phyloP scores from a whole-genome alignment of 2,329 filamentous ascomycete species.

The Diaporthe sp. region DNA sequence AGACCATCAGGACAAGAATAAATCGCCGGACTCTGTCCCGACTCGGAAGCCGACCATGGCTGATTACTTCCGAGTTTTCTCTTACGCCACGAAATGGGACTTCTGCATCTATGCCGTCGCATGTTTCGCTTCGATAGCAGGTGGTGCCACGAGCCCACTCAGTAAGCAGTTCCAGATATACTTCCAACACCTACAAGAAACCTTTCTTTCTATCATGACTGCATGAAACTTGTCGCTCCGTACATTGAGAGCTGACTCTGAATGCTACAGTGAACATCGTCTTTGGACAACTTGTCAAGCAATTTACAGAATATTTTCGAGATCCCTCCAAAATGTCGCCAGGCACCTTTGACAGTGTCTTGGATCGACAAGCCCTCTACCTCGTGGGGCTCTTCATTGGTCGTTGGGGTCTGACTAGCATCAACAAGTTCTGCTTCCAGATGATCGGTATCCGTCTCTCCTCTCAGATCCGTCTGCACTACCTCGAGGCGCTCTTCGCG shows the following conservation, averaged over 20 bases:
- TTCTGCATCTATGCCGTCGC: constrained; percentile 61
- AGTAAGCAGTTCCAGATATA: constrained; percentile 44
- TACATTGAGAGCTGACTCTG: background rate
- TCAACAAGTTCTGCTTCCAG: constrained; percentile 64
- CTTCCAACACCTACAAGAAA: background rate
- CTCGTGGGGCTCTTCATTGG: constrained; percentile 28
- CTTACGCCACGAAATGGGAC: constrained; percentile 68
- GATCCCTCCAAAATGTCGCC: background rate
- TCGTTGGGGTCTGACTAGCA: constrained; percentile 9
- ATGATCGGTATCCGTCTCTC: constrained; percentile 73
- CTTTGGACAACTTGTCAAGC: constrained; percentile 65
- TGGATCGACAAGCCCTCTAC: constrained; percentile 10
- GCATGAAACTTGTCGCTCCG: background rate
- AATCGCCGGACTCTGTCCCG: background rate
- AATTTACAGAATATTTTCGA: constrained; percentile 55
- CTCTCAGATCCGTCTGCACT: constrained; percentile 72
- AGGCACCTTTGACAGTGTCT: background rate
- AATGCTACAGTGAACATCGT: constrained; percentile 63
- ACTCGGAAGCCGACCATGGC: constrained; percentile 7
- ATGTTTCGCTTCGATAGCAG: constrained; percentile 63
- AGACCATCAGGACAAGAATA: background rate
- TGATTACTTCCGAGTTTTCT: constrained; percentile 66
- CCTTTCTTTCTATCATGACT: background rate
- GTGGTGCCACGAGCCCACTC: constrained; percentile 69
- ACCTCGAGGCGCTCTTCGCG: constrained; percentile 73